Percentiles rank a stretch among this genome's conserved stretches.
Conservation (phyloP, 306 rosid genomes). For the Luffa acutangula region DNA sequence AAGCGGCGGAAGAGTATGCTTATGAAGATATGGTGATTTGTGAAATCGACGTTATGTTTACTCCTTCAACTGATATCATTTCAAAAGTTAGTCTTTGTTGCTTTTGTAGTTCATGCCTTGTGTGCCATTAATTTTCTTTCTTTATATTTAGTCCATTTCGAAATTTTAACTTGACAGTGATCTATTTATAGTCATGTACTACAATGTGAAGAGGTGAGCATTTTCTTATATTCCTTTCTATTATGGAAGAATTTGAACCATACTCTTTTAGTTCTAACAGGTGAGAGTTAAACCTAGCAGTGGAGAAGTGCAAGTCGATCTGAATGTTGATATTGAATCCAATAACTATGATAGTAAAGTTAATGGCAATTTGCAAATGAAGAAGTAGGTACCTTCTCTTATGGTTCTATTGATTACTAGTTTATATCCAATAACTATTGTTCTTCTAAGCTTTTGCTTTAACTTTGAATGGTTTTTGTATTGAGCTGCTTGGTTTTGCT, state of each 20-base stretch:
- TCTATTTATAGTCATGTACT: conserved; percentile 40
- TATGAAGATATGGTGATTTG: conserved; percentile 57
- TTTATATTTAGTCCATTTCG: not conserved
- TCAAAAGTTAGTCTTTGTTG: conserved; percentile 33
- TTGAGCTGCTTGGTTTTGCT: too few species aligned
- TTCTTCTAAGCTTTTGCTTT: too few species aligned
- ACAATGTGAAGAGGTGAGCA: conserved; percentile 73
- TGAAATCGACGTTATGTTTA: conserved; percentile 68
- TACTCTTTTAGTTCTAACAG: conserved; percentile 21
- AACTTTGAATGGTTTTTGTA: too few species aligned
- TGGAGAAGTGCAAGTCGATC: conserved; percentile 60
- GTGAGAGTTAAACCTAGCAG: conserved; percentile 51
- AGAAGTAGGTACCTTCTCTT: conserved; percentile 47
- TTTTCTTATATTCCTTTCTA: not conserved
- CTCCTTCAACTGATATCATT: conserved; percentile 34
- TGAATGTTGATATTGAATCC: conserved; percentile 44
- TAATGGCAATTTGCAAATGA: conserved; percentile 25
- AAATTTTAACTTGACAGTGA: not conserved
- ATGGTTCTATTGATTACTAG: not conserved
- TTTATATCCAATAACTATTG: too few species aligned
- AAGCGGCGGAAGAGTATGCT: conserved; percentile 35
- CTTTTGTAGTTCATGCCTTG: not conserved
- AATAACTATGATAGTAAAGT: conserved; percentile 41
- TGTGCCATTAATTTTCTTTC: not conserved
- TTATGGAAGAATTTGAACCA: not conserved